Evolutionary conservation across 1,139 yeast genomes (phyloP).

Genomic region (Hansenula sp.): DNA sequence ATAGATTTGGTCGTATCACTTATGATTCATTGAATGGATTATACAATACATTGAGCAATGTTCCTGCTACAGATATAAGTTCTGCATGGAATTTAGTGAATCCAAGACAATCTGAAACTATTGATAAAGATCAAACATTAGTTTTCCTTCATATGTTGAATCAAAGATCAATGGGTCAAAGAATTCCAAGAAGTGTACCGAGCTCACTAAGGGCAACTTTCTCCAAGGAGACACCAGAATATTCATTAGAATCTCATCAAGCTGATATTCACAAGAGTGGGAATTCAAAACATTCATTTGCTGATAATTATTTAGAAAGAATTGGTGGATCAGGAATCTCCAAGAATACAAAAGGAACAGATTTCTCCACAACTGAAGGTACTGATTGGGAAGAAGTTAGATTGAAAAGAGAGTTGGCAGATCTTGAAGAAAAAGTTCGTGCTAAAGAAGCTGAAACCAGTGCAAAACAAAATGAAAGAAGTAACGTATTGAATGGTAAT

Average conservation of each 20-base stretch:
- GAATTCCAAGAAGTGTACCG: slow-evolving; percentile 94
- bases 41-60: slow-evolving; percentile 61
- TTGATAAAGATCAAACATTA: slow-evolving; percentile 88
- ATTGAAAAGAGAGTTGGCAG: slow-evolving; percentile 71
- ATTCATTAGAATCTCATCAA: slow-evolving; percentile 55
- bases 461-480: slow-evolving; percentile 35
- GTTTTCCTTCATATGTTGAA: slow-evolving; percentile 87
- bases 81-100: slow-evolving; percentile 95
- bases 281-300: slow-evolving; percentile 21
- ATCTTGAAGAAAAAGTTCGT: slow-evolving; percentile 59
- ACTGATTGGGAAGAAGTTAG: slow-evolving; percentile 87
- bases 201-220: slow-evolving; percentile 87
- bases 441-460: slow-evolving; percentile 53
- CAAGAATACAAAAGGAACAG: slow-evolving; percentile 59
- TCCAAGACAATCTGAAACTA: slow-evolving; percentile 80
- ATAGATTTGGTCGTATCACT: slow-evolving; percentile 75
- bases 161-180: slow-evolving; percentile 82
- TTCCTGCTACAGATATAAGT: slow-evolving; percentile 83
- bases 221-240: slow-evolving; percentile 79
- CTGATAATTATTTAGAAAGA: slow-evolving; percentile 21
- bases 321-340: slow-evolving; percentile 23
- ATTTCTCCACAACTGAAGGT: slow-evolving; percentile 67
- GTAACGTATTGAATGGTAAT: slow-evolving; percentile 30
- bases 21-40: slow-evolving; percentile 69
- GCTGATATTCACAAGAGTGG: slow-evolving; percentile 30